Base-by-base conservation (phyloP, 257 asterid species). In the Solanum habrochaites region DNA sequence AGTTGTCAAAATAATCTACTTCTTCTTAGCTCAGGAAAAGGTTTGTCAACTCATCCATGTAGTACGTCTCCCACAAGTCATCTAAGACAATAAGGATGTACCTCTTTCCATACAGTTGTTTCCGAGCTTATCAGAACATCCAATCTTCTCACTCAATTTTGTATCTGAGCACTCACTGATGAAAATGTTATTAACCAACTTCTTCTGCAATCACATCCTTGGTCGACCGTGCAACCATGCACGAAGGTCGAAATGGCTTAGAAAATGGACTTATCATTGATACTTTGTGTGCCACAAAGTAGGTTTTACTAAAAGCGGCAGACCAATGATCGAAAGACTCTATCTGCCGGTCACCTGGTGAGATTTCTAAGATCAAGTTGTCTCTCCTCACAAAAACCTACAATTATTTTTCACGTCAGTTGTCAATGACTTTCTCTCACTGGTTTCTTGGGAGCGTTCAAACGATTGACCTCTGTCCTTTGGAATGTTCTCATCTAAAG, bases 11-110 rank as follows among this genome's bases (percentile, higher is more conserved):
- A 47, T 47, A 47, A 47, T 47, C 58, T 47, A 14, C 58, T 47
- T 47, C 58, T 47, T 47, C 20, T 0, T 0, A 47, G 0, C 21
- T 0, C 0, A 0, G 58, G 58, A 47, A 47, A 47, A 47, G 58
- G 58, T 14, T 47, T 47, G 58, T 47, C 0, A 47, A 47, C 58
- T 47, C 58, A 47, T 47, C 20, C 58, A 47, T 0, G 58, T 14
- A 47, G 7, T 47, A 0, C n/a, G 20, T 47, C 4, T 47, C 20
- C 58, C 58, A 47, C 58, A 47, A 20, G 7, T 47, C 58, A 47
- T 47, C 58, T 47, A 47, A 47, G 58, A 47, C 58, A 47, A 47
- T 47, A 47, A 47, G 58, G 5, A n/a, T n/a, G n/a, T 47, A 47
- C 58, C 58, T 4, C 58, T 47, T 47, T 5, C 85, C 88, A 3